Base-by-base conservation (phyloP, 2,329 filamentous ascomycete genomes). In the Paraphoma chrysanthemicola region DNA sequence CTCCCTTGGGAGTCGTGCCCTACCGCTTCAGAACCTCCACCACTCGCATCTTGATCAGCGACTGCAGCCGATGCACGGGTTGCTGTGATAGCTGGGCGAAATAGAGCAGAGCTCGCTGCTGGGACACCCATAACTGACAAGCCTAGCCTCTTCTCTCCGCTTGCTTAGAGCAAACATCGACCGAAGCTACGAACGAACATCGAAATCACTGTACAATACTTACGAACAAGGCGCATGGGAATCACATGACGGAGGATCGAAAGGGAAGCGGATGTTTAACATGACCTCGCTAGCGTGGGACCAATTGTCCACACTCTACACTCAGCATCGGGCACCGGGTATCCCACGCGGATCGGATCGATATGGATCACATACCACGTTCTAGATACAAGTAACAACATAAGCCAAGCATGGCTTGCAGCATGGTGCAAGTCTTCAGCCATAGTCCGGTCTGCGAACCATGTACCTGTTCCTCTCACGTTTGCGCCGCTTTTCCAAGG, bases 111-210 rank as follows among this genome's bases (percentile, higher is more conserved):
- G 33, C 6, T 36, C 9, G 3, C 2, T 36, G 9, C 33, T 36
- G 9, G 6, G 33, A 36, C 33, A 36, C 3, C 7, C 33, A 14
- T 14, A 10, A 48, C 70, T 74, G 44, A 73, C 65, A 16, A 12
- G 1, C 23, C 44, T 41, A 77, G 74, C 50, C 73, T 77, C 63
- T 76, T 77, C 66, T 77, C 74, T 53, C 74, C 74, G 31, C 71
- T 77, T 56, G 74, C 72, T 57, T 77, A 73, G 63, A 53, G 29
- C 45, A 30, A 49, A 28, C 28, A 46, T n/a, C 45, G 29, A 48
- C 23, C 29, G 45, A n/a, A 11, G 17, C 43, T 43, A 48, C 28
- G 50, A 49, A 65, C 59, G 61, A 64, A 51, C 53, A 49, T 54
- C 50, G 53, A 48, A 54, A 51, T 56, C 59, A 54, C 51, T 76